Conservation (phyloP, 331 rosid genomes). For the Cucumis variabilis region DNA sequence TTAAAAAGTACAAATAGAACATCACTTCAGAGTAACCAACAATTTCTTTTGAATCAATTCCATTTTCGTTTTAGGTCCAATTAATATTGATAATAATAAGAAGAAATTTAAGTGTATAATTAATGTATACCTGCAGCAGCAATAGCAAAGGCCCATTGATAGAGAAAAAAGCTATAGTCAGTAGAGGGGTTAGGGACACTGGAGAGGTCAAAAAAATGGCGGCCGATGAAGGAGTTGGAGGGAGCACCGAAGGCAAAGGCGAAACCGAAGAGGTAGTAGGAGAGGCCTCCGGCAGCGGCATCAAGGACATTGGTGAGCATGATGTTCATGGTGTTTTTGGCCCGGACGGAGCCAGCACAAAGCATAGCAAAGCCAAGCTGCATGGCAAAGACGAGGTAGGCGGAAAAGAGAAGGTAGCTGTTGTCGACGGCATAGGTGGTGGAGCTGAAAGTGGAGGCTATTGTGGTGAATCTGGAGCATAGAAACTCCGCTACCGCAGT, state of each 20-base stretch:
- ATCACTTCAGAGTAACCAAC: no score
- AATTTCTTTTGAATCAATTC: no score
- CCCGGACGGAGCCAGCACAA: slow-evolving; percentile 90
- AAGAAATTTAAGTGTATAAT: no score
- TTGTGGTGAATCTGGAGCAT: slow-evolving; percentile 53
- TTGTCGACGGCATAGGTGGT: slow-evolving; percentile 63
- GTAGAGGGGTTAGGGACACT: slow-evolving; percentile 38
- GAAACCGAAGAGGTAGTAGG: slow-evolving; percentile 82
- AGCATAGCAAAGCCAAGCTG: slow-evolving; percentile 98
- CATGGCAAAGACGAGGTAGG: slow-evolving; percentile 89
- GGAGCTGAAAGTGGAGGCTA: slow-evolving; percentile 42
- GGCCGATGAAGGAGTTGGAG: slow-evolving; percentile 81
- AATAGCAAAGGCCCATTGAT: slow-evolving; percentile 91
- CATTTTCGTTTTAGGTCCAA: background rate
- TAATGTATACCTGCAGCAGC: slow-evolving; percentile 59
- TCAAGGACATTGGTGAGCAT: slow-evolving; percentile 95
- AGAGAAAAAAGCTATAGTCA: slow-evolving; percentile 80
- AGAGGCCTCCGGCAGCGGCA: slow-evolving; percentile 77
- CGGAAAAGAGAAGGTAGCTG: slow-evolving; percentile 76
- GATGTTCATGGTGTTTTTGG: slow-evolving; percentile 93
- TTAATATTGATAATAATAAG: background rate
- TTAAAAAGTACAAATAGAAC: background rate
- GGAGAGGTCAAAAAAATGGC: slow-evolving; percentile 71
- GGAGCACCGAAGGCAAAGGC: slow-evolving; percentile 83
- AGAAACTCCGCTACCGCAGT: slow-evolving; percentile 57